These are phyloP conservation scores for Suhomyces tanzawaensis DNA, from an alignment of 805 yeast genomes.

Conservation along the genomic window DNA sequence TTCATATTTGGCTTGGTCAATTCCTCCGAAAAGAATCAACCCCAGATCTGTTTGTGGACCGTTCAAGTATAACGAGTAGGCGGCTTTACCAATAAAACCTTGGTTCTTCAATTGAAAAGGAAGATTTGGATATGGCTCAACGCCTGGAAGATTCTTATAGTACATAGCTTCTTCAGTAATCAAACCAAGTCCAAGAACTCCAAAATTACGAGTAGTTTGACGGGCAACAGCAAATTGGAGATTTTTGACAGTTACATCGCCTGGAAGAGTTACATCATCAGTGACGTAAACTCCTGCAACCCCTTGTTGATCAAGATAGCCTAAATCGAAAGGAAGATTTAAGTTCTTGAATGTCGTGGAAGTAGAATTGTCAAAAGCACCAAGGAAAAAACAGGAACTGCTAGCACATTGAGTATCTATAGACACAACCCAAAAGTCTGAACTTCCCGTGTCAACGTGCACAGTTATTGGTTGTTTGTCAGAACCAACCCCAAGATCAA, in stretches of 20 bases:
- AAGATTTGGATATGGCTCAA: conserved; percentile 6
- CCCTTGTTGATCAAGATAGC: conserved; percentile 5
- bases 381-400: conserved; percentile 2
- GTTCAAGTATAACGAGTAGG: conserved; percentile 18
- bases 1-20: conserved; percentile 17
- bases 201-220: conserved; percentile 1
- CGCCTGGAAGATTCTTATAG: conserved; percentile 2
- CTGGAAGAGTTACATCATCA: conserved; percentile 7
- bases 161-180: background rate
- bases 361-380: conserved; percentile 8
- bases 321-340: conserved; percentile 4
- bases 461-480: conserved; percentile 11
- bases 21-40: conserved; percentile 21
- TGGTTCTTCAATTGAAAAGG: conserved; percentile 10
- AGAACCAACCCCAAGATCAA: conserved; percentile 8
- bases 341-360: conserved; percentile 10
- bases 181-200: conserved; percentile 5
- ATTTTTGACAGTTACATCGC: conserved; percentile 1
- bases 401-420: background rate
- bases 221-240: conserved; percentile 10
- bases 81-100: conserved; percentile 9
- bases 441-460: conserved; percentile 13
- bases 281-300: conserved; percentile 7
- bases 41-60: conserved; percentile 8
- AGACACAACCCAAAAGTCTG: conserved; percentile 10